Evolutionary conservation across 1,139 yeast genomes (phyloP).

Genomic region (Saccharomyces hybrid): DNA sequence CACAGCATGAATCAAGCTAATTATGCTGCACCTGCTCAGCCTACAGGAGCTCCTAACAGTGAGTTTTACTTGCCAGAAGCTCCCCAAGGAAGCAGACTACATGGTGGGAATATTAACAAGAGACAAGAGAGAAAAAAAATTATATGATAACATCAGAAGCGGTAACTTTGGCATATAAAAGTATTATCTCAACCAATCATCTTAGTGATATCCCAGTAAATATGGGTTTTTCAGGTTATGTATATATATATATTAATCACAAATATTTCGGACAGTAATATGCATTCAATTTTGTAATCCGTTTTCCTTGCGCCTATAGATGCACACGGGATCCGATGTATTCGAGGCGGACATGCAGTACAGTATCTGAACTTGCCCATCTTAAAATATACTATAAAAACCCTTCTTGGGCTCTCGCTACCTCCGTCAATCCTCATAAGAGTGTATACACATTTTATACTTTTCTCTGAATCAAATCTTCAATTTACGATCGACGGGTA

Average conservation of each 20-base stretch:
- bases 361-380: too few species aligned
- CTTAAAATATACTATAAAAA: too few species aligned
- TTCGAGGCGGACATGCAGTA: too few species aligned
- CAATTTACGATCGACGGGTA: too few species aligned
- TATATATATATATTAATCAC: neutral
- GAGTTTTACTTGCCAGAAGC: neutral
- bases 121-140: slow-evolving; percentile 27
- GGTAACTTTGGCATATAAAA: slow-evolving; percentile 31
- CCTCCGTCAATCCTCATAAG: too few species aligned
- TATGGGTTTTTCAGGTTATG: neutral
- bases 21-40: neutral
- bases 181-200: neutral
- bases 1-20: neutral
- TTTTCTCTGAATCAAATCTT: too few species aligned
- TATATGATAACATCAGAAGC: slow-evolving; percentile 28
- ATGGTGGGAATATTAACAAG: slow-evolving; percentile 24
- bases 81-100: slow-evolving; percentile 19
- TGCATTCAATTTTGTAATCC: neutral
- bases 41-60: neutral
- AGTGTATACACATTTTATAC: neutral
- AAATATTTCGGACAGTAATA: neutral
- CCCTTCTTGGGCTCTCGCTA: too few species aligned
- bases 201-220: neutral
- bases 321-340: too few species aligned
- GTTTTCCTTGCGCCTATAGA: neutral